Conservation (phyloP, 164 flowering plant species). For the Vitis cinerea region DNA sequence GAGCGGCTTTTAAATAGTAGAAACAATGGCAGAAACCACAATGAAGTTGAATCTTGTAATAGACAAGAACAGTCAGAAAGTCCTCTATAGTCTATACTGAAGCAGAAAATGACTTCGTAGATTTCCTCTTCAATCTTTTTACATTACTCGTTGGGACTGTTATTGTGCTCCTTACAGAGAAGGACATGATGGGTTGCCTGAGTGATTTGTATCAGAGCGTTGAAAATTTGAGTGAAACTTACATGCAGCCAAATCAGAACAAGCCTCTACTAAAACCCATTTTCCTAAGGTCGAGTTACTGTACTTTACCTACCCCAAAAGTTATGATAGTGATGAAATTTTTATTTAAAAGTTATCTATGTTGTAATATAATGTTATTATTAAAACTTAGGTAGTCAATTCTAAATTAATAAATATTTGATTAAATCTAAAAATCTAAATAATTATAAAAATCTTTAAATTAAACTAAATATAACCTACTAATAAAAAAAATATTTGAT, state of each 20-base stretch:
- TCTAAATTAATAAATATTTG: too few species aligned
- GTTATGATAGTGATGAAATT: too few species aligned
- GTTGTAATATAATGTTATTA: too few species aligned
- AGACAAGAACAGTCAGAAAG: slow-evolving; percentile 1
- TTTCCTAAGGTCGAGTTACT: too few species aligned
- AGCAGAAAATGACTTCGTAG: slow-evolving; percentile 13
- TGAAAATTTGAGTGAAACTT: slow-evolving; percentile 7
- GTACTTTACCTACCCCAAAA: too few species aligned
- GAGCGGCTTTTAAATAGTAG: neutral
- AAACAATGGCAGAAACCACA: neutral
- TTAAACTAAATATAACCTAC: too few species aligned
- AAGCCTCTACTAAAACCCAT: neutral
- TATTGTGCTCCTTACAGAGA: slow-evolving; percentile 2
- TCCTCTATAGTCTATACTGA: slow-evolving; percentile 13
- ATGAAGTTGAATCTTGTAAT: slow-evolving; percentile 13
- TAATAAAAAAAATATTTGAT: too few species aligned
- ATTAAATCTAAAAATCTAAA: too few species aligned
- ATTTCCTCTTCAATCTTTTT: slow-evolving; percentile 20
- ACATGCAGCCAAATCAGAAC: slow-evolving; percentile 8
- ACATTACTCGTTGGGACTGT: slow-evolving; percentile 21
- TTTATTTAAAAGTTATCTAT: too few species aligned
- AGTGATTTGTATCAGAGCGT: slow-evolving; percentile 19
- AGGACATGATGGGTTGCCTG: slow-evolving; percentile 16
- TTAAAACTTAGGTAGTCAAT: too few species aligned
- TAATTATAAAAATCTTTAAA: too few species aligned